A percentile compares a stretch with the other conserved stretches of the same genome.
Evolutionary conservation across 1,284 basidiomycete species (phyloP).

Genomic region (Ceratobasidium sp.): DNA sequence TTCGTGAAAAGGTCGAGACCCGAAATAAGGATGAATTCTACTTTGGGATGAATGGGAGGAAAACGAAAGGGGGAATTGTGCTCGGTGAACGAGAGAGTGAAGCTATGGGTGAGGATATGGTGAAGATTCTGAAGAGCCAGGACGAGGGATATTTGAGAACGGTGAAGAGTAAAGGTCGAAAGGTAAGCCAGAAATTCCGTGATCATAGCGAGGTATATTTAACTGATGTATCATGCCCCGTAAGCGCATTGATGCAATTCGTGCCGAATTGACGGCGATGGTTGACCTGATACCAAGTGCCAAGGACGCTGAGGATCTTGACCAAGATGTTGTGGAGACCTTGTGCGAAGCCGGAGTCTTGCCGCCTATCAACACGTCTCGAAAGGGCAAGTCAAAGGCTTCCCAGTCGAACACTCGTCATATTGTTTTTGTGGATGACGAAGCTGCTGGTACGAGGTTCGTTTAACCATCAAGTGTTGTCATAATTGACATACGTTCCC

Average conservation of each 20-base stretch:
- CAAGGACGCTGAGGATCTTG: slow-evolving; percentile 57
- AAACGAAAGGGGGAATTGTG: slow-evolving; percentile 87
- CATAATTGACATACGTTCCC: background rate
- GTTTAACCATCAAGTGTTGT: background rate
- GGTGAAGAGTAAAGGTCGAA: slow-evolving; percentile 81
- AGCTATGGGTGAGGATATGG: slow-evolving; percentile 86
- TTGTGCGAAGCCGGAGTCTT: slow-evolving; percentile 79
- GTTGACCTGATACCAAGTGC: slow-evolving; percentile 8
- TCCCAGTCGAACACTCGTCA: slow-evolving; percentile 63
- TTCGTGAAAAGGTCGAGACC: slow-evolving; percentile 89
- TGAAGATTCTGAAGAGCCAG: slow-evolving; percentile 96
- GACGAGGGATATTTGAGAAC: slow-evolving; percentile 95
- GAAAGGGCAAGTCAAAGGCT: slow-evolving; percentile 59
- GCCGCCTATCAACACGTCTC: slow-evolving; percentile 50
- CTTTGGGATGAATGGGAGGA: slow-evolving; percentile 92
- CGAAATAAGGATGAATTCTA: slow-evolving; percentile 99
- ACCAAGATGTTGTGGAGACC: slow-evolving; percentile 74
- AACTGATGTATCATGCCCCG: background rate
- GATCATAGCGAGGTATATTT: background rate
- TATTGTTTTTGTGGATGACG: slow-evolving; percentile 79
- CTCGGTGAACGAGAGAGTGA: slow-evolving; percentile 86
- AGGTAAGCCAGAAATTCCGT: slow-evolving; percentile 68
- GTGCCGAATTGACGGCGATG: slow-evolving; percentile 70
- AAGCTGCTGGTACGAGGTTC: slow-evolving; percentile 71
- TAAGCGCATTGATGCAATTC: slow-evolving; percentile 86